Base-by-base conservation (phyloP, 2,329 filamentous ascomycete species). In the Orbilia javanica region DNA sequence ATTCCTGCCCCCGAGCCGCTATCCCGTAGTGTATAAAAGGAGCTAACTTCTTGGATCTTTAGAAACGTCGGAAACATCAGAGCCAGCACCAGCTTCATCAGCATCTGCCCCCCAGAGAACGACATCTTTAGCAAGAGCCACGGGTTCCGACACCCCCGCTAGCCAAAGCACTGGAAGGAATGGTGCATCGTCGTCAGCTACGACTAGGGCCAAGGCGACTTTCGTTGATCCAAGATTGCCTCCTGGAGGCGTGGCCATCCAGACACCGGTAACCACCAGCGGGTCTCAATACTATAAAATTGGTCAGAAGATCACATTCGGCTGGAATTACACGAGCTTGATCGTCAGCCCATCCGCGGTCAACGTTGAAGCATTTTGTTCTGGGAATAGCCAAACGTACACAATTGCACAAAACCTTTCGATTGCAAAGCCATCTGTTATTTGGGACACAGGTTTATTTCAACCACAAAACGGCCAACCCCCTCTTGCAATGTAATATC, bases 321-420 rank as follows among this genome's bases (percentile, higher is more conserved):
- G 85, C 20, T 92, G 90, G 90, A 91, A 92, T 83, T 91, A 91
- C 84, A 92, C 90, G 13, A 90, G 88, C 10, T 84, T 91, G 25
- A 86, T 85, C 20, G 85, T 88, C 18, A 89, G 88, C 0, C 90
- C 90, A 0, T 85, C 86, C 0, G 86, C 86, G 50, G 85, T 92
- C 80, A 89, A 91, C 80, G 86, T 91, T 42, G 84, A 91, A 50
- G 90, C 90, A 1, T 87, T 87, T 10, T 91, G 89, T 85, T 86
- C 86, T 39, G 83, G 85, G 75, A 90, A 90, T 83, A 84, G 86
- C 72, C 86, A 86, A 55, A 79, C 80, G 15, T 91, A 91, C 82
- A 91, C 90, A 20, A 86, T 92, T 75, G 85, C 88, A 15, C 82
- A 85, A 75, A 91, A 91, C 84, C 85, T 88, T 84, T 87, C 85